Evolutionary conservation across 148 eudicot genomes (phyloP), one percentile per base, ranked within the genome.

Genomic region (Arbutus unedo): DNA sequence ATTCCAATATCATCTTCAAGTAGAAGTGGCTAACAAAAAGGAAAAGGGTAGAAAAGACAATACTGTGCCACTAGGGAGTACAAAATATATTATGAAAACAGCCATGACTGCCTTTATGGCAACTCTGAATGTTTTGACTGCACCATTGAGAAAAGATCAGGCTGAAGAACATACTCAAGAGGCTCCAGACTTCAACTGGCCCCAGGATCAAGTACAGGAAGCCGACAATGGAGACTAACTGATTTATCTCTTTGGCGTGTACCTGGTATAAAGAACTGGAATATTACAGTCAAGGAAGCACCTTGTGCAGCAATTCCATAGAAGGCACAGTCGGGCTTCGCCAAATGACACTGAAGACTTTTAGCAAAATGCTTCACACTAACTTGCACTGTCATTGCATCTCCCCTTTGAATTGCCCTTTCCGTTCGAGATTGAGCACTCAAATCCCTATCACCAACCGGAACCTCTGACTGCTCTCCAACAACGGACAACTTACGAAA

Each of bases 141-240:
- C 48, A 19, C n/a, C 25, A 18, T 53, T 55, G 6, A 53, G 3
- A 8, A 11, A 25, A 15, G 62, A 68, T 23, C 55, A 68, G 16
- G 51, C 23, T 8, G 31, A 9, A 38, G n/a, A 81, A 18, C 13
- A 44, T 48, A 16, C 38, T 25, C 68, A 81, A 18, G 11, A 7
- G 5, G 16, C 68, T 45, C 9, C 43, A 16, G n/a, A 18, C 78
- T 76, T 89, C 85, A 90, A 78, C 68, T 84, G 21, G 93, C 78
- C 56, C 97, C 97, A 25, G 99, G 91, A 85, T 96, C 97, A 84
- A 94, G 91, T 10, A 93, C 92, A 41, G 98, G 97, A 84, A 94
- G 97, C 85, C 97, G 85, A 51, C 98, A 94, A 83, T 96, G 97
- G 77, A 96, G 83, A 85, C 98, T 96, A n/a, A 94, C 80, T 10